Evolutionary conservation across 2,329 filamentous ascomycete species (phyloP).

Genomic region (Neopestalotiopsis clavispora): DNA sequence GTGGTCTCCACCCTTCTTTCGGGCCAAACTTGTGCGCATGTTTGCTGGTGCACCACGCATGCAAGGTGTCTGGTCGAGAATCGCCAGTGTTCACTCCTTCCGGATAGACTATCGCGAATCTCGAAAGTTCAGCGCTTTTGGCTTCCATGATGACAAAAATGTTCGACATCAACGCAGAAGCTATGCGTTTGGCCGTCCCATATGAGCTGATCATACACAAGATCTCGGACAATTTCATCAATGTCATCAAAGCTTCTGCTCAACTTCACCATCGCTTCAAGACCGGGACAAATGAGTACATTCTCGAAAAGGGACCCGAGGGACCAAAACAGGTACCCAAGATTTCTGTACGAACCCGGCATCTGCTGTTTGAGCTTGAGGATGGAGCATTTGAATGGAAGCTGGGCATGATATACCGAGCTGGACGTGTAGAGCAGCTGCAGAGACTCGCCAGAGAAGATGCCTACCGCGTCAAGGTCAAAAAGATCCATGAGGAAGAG

Average conservation of each 20-base stretch:
- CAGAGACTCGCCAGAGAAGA: slow-evolving; percentile 90
- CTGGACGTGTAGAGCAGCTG: slow-evolving; percentile 85
- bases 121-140: slow-evolving; percentile 67
- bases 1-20: slow-evolving; percentile 83
- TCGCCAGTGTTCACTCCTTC: slow-evolving; percentile 82
- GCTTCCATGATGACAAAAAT: slow-evolving; percentile 75
- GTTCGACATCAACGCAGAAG: slow-evolving; percentile 83
- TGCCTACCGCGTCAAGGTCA: slow-evolving; percentile 85
- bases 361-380: slow-evolving; percentile 88
- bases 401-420: slow-evolving; percentile 88
- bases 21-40: slow-evolving; percentile 78
- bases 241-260: slow-evolving; percentile 82
- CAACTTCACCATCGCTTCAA: slow-evolving; percentile 94
- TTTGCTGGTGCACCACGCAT: slow-evolving; percentile 89
- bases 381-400: slow-evolving; percentile 99
- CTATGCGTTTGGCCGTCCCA: slow-evolving; percentile 85
- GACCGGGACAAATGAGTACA: slow-evolving; percentile 86
- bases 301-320: slow-evolving; percentile 84
- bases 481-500: slow-evolving; percentile 78
- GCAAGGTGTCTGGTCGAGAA: slow-evolving; percentile 81
- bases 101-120: slow-evolving; percentile 82
- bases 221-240: slow-evolving; percentile 92
- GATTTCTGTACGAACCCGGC: slow-evolving; percentile 80
- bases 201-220: slow-evolving; percentile 89
- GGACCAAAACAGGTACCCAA: slow-evolving; percentile 86